phyloP scores from a whole-genome alignment of 2,329 filamentous ascomycete species.

The Aspergillus felis region DNA sequence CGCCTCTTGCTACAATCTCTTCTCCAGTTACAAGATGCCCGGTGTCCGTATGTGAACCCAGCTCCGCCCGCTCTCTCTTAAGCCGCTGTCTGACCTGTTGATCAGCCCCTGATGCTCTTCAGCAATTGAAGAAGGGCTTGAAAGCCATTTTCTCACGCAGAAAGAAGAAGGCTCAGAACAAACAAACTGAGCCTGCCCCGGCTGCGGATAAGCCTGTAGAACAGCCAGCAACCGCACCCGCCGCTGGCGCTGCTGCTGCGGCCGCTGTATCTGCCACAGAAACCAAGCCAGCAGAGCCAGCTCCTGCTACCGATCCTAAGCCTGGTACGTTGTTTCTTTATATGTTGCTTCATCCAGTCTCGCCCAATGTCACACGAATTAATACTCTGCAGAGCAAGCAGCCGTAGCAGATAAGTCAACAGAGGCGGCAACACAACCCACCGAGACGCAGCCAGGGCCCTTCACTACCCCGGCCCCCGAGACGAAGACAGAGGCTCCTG shows the following conservation, averaged over 20 bases:
- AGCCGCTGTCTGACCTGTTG: background rate
- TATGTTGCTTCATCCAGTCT: background rate
- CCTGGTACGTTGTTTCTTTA: slow-evolving; percentile 10
- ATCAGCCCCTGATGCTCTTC: slow-evolving; percentile 28
- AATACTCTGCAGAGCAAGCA: slow-evolving; percentile 1
- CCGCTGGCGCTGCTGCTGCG: slow-evolving; percentile 7
- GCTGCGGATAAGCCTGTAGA: slow-evolving; percentile 11
- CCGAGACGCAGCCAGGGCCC: slow-evolving; percentile 8
- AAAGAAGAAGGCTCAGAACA: slow-evolving; percentile 21
- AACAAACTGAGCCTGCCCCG: slow-evolving; percentile 7
- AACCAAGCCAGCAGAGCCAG: background rate
- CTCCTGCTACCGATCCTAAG: slow-evolving; percentile 9
- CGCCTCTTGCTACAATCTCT: background rate
- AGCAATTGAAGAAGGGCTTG: slow-evolving; percentile 31
- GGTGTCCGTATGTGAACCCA: slow-evolving; percentile 29
- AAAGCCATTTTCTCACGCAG: slow-evolving; percentile 30
- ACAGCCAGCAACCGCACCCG: slow-evolving; percentile 6
- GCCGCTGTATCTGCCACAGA: slow-evolving; percentile 3
- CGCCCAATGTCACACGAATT: background rate
- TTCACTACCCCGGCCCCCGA: slow-evolving; percentile 5
- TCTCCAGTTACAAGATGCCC: slow-evolving; percentile 19
- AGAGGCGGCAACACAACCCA: slow-evolving; percentile 5
- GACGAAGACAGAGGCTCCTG: slow-evolving; percentile 7
- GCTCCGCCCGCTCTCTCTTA: background rate
- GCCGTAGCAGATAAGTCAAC: slow-evolving; percentile 9